A percentile compares a stretch with the other conserved stretches of the same genome.
Conservation (phyloP, 345 rosid species). For the Eucalyptus erythrocorys region DNA sequence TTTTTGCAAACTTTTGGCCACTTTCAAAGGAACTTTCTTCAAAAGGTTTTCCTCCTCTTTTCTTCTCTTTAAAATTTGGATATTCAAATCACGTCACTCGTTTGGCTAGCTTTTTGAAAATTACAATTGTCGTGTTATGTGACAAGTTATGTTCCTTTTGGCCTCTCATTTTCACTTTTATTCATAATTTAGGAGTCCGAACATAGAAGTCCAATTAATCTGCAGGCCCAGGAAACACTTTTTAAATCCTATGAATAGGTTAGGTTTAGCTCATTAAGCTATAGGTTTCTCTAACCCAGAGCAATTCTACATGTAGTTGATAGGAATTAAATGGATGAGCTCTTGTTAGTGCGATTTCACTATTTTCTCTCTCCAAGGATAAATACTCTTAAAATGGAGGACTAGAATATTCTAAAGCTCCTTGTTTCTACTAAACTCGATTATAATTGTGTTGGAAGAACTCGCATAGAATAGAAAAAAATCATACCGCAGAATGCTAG, state of each 20-base stretch:
- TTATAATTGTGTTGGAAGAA: background rate
- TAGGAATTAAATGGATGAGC: background rate
- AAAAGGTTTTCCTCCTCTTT: background rate
- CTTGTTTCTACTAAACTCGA: background rate
- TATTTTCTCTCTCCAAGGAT: background rate
- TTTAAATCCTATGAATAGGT: background rate
- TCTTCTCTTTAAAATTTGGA: background rate
- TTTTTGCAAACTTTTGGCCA: background rate
- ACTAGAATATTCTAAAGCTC: background rate
- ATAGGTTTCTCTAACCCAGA: background rate
- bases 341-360: background rate
- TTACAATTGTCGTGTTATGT: background rate
- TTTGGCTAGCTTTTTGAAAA: background rate
- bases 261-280: background rate
- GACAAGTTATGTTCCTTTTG: background rate
- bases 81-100: background rate
- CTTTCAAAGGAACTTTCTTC: background rate
- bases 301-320: background rate
- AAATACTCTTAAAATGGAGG: background rate
- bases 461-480: background rate
- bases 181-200: background rate
- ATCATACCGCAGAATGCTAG: background rate
- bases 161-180: background rate
- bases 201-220: background rate
- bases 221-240: background rate